Base-by-base conservation (phyloP, 2,329 filamentous ascomycete genomes). In the Sporothrix variecibatus region DNA sequence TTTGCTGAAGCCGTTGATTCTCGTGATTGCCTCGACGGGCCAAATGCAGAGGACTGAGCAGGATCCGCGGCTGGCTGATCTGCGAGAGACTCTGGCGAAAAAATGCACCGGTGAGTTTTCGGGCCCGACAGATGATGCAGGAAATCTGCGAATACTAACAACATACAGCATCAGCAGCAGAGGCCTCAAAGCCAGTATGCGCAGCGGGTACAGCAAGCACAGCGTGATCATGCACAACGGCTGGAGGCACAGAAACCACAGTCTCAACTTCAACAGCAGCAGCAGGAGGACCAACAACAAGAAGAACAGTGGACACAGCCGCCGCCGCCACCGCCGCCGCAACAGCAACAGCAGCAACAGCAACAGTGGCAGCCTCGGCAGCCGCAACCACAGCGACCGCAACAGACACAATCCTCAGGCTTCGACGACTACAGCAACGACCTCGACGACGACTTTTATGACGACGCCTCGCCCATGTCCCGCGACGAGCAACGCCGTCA, bases 401-500 rank as follows among this genome's bases (percentile, higher is more conserved):
- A 20, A 31, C 65, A 62, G 8, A 15, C 62, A 67, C 49, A 43
- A 38, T 4, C 60, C 60, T 34, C 23, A 11, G 31, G 49, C 69
- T n/a, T 51, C 60, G 51, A 38, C 43, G 20, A 28, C 68, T 20
- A 38, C 49, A 43, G 40, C 23, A 56, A 72, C 65, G 53, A 8
- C 9, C 49, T 73, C 0, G 72, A 31, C 26, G 72, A 73, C 62
- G 51, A 70, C 40, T 38, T 74, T 31, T 46, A 67, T 38, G 77
- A 78, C 74, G 76, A 79, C 11, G 74, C 72, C 5, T 79, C 78
- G 26, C 78, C 78, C 12, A 68, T 77, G 2, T 56, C 78, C 3
- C 71, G 75, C 1, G 17, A 73, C 0, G 49, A 73, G 40, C 75
- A 72, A 17, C 65, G 65, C 4, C 65, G 28, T 17, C 26, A 46